Evolutionary conservation across 2,329 filamentous ascomycete species (phyloP).

Genomic region (Aquanectria penicillioides): DNA sequence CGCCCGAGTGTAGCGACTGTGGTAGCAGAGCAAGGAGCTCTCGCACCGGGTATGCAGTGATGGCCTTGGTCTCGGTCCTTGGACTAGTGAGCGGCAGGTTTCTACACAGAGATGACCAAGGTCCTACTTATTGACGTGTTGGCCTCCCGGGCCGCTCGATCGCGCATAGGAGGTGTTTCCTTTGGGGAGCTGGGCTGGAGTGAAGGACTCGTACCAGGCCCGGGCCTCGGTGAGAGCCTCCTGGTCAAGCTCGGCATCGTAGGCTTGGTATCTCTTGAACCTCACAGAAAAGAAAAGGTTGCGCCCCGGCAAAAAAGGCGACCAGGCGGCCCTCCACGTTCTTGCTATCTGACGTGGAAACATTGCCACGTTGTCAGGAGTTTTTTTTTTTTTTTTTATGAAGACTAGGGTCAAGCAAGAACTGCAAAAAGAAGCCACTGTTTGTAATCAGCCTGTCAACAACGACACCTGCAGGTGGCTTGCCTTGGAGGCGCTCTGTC

Average conservation of each 20-base stretch:
- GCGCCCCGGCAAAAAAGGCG: background rate
- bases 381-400: too few relatives aligned
- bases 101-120: constrained; percentile 48
- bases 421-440: background rate
- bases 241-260: constrained; percentile 60
- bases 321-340: background rate
- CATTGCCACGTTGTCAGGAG: constrained; percentile 21
- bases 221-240: constrained; percentile 62
- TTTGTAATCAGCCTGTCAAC: constrained; percentile 2
- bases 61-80: constrained; percentile 70
- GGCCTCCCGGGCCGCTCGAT: constrained; percentile 70
- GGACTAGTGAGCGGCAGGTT: constrained; percentile 52
- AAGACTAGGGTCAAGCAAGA: too few relatives aligned
- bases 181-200: constrained; percentile 55
- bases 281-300: constrained; percentile 26
- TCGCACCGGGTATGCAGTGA: constrained; percentile 60
- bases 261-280: constrained; percentile 56
- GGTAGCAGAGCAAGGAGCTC: constrained; percentile 60
- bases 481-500: background rate
- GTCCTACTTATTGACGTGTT: constrained; percentile 70
- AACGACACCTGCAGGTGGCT: constrained; percentile 7
- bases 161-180: constrained; percentile 65
- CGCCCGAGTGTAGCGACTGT: constrained; percentile 54
- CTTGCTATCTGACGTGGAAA: constrained; percentile 19
- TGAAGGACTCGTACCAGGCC: constrained; percentile 60